phyloP scores from a whole-genome alignment of 139 green algal genomes.

The Parachlorella kessleri region DNA sequence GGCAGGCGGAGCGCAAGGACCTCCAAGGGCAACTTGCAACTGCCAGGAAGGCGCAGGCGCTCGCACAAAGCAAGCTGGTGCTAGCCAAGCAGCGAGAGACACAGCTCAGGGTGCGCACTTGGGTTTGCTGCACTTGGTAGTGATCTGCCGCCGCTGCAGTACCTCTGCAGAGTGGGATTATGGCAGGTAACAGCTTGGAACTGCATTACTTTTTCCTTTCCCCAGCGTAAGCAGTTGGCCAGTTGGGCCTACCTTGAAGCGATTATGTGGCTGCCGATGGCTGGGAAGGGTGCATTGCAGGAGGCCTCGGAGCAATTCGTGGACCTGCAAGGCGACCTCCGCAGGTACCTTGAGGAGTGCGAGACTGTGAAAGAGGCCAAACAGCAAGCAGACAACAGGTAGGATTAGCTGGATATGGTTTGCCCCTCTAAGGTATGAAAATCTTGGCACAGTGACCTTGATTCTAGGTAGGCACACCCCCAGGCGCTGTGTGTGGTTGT shows the following conservation, averaged over 20 bases:
- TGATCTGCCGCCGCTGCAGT: too few relatives aligned
- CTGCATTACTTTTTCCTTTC: neutral
- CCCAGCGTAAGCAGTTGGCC: too few relatives aligned
- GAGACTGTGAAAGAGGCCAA: neutral
- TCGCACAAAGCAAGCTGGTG: conserved; percentile 31
- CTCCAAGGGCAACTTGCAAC: conserved; percentile 4
- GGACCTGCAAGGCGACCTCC: conserved; percentile 30
- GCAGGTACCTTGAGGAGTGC: conserved; percentile 12
- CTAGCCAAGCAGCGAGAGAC: conserved; percentile 27
- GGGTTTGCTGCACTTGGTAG: too few relatives aligned
- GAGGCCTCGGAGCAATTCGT: conserved; percentile 32
- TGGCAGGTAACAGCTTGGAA: neutral
- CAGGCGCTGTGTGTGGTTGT: too few relatives aligned
- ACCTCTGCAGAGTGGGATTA: neutral
- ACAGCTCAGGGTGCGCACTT: conserved; percentile 27
- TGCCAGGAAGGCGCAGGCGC: conserved; percentile 4
- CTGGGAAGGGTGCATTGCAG: too few relatives aligned
- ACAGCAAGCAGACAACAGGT: neutral
- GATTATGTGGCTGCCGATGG: too few relatives aligned
- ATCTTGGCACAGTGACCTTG: too few relatives aligned
- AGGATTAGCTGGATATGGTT: too few relatives aligned
- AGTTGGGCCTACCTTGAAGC: too few relatives aligned
- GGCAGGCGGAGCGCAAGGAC: neutral
- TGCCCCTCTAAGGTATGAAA: too few relatives aligned
- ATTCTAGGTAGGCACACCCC: too few relatives aligned